These are phyloP conservation scores for Trametes coccinea DNA, from an alignment of 768 basidiomycete species.

Conservation along the genomic window DNA sequence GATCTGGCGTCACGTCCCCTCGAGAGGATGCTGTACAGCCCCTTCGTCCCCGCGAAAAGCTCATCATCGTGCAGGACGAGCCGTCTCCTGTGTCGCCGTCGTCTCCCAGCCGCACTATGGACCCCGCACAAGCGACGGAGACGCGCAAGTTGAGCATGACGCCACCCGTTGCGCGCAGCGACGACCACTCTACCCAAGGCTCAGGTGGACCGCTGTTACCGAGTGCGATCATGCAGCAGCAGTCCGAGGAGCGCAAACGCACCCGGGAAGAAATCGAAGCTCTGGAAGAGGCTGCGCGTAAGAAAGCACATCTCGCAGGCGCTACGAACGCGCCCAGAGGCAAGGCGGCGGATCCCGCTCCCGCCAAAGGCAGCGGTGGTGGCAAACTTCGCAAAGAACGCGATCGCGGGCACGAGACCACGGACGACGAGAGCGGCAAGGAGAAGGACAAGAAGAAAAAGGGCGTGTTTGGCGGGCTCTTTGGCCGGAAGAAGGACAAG, in stretches of 20 bases:
- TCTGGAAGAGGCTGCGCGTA: slow-evolving; percentile 46
- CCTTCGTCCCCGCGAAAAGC: slow-evolving; percentile 49
- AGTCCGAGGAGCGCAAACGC: slow-evolving; percentile 56
- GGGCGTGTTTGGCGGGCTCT: slow-evolving; percentile 73
- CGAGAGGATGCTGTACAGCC: slow-evolving; percentile 33
- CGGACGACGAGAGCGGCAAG: slow-evolving; percentile 46
- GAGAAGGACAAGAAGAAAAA: slow-evolving; percentile 61
- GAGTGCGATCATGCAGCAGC: slow-evolving; percentile 44
- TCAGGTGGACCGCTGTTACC: slow-evolving; percentile 34
- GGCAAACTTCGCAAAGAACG: slow-evolving; percentile 49
- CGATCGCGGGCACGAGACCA: slow-evolving; percentile 32
- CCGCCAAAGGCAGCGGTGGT: slow-evolving; percentile 12
- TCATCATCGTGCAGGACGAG: slow-evolving; percentile 33
- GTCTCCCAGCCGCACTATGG: slow-evolving; percentile 42
- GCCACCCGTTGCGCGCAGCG: slow-evolving; percentile 70
- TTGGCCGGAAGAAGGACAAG: slow-evolving; percentile 76
- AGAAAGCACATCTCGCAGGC: slow-evolving; percentile 42
- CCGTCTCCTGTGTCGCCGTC: slow-evolving; percentile 32
- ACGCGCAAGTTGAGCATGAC: slow-evolving; percentile 79
- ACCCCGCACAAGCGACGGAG: slow-evolving; percentile 69
- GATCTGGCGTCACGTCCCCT: slow-evolving; percentile 31
- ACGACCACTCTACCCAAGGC: slow-evolving; percentile 31
- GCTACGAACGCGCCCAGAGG: slow-evolving; percentile 7
- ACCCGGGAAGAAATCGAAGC: slow-evolving; percentile 50
- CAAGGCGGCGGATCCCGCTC: slow-evolving; percentile 6